A percentile compares a stretch with the other conserved stretches of the same genome.
Evolutionary conservation across 2,329 filamentous ascomycete species (phyloP).

Genomic region (Fusarium secorum): DNA sequence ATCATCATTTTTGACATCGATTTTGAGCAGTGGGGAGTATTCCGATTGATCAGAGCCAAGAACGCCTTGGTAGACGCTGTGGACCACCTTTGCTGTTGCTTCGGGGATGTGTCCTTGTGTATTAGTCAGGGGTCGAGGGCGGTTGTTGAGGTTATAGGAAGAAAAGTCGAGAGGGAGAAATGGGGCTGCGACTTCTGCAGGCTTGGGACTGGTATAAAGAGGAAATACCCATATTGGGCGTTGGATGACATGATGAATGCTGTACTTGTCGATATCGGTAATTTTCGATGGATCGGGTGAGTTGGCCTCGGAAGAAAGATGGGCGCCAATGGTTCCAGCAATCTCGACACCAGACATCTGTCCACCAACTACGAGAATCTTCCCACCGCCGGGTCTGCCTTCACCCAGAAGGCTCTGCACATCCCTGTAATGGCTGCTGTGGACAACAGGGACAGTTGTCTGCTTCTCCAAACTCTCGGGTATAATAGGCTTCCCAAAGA

Average conservation of each 20-base stretch:
- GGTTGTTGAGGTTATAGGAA: slow-evolving; percentile 73
- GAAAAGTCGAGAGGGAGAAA: slow-evolving; percentile 78
- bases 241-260: slow-evolving; percentile 73
- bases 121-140: slow-evolving; percentile 67
- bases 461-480: slow-evolving; percentile 53
- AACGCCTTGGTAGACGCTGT: slow-evolving; percentile 58
- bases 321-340: slow-evolving; percentile 73
- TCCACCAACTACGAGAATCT: slow-evolving; percentile 78
- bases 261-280: slow-evolving; percentile 57
- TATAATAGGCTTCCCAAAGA: slow-evolving; percentile 70
- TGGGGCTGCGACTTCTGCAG: slow-evolving; percentile 57
- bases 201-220: slow-evolving; percentile 61
- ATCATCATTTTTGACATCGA: slow-evolving; percentile 51
- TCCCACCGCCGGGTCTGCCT: slow-evolving; percentile 55
- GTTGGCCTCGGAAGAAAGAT: slow-evolving; percentile 70
- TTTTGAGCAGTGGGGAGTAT: slow-evolving; percentile 54
- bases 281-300: slow-evolving; percentile 56
- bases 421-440: slow-evolving; percentile 73
- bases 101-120: slow-evolving; percentile 69
- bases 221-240: slow-evolving; percentile 78
- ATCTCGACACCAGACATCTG: slow-evolving; percentile 86
- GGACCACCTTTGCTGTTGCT: slow-evolving; percentile 62
- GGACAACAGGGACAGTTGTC: slow-evolving; percentile 61
- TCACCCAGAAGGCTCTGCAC: slow-evolving; percentile 57
- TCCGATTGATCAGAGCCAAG: slow-evolving; percentile 64